Evolutionary conservation across 768 basidiomycete genomes (phyloP).

Genomic region (Lanmaoa rubissima): DNA sequence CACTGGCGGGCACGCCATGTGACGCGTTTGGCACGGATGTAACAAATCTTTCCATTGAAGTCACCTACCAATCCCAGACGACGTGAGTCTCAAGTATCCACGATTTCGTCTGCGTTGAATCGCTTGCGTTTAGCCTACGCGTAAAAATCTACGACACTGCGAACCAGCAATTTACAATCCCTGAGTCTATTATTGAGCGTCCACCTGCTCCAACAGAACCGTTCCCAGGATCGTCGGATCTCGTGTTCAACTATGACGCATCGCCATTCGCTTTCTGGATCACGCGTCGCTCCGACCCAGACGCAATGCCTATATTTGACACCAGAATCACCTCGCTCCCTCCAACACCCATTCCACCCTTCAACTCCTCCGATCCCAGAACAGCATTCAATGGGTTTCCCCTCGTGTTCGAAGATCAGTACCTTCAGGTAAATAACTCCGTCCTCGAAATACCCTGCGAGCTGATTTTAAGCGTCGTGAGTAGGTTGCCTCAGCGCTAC

Average conservation of each 20-base stretch:
- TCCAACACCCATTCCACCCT: constrained; percentile 53
- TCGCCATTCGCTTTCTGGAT: constrained; percentile 81
- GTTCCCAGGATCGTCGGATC: constrained; percentile 48
- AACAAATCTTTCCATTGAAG: constrained; percentile 55
- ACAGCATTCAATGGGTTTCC: constrained; percentile 63
- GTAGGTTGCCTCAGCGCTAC: constrained; percentile 64
- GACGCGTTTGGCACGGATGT: constrained; percentile 66
- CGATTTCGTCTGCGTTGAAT: background rate
- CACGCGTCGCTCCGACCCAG: constrained; percentile 59
- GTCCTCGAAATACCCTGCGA: background rate
- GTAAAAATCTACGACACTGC: constrained; percentile 66
- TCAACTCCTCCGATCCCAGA: constrained; percentile 47
- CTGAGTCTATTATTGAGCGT: constrained; percentile 48
- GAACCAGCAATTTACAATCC: constrained; percentile 64
- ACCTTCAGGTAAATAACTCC: constrained; percentile 53
- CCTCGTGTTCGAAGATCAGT: constrained; percentile 77
- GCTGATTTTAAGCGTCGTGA: background rate
- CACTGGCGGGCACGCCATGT: constrained; percentile 55
- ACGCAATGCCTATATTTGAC: constrained; percentile 61
- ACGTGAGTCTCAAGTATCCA: constrained; percentile 34
- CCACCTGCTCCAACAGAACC: constrained; percentile 37
- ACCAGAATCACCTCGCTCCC: constrained; percentile 65
- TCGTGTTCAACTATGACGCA: constrained; percentile 64
- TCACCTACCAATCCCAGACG: constrained; percentile 59
- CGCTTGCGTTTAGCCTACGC: constrained; percentile 45